A percentile compares a stretch with the other conserved stretches of the same genome.
Evolutionary conservation across 805 yeast species (phyloP).

Genomic region (Candida tibetensis): DNA sequence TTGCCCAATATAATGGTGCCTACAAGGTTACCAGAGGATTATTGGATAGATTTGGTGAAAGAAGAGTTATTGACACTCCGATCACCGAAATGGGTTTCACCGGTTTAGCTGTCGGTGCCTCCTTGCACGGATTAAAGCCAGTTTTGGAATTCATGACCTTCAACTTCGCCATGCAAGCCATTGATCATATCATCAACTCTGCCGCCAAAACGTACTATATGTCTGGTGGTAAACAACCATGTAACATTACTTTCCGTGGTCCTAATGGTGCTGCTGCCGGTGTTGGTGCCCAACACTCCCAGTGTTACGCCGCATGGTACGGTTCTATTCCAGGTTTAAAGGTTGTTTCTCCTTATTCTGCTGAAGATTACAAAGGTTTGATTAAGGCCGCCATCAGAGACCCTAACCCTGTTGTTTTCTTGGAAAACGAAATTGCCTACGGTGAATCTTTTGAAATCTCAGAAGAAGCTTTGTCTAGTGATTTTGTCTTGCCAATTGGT

Average conservation of each 20-base stretch:
- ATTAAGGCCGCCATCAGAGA: slow-evolving; percentile 96
- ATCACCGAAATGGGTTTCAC: slow-evolving; percentile 99
- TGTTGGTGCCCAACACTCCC: slow-evolving; percentile 99
- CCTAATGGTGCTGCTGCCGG: slow-evolving; percentile 99
- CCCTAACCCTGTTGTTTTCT: slow-evolving; percentile 94
- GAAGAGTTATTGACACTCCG: slow-evolving; percentile 93
- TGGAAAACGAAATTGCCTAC: slow-evolving; percentile 93
- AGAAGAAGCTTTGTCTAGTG: slow-evolving; percentile 85
- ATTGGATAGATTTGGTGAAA: slow-evolving; percentile 91
- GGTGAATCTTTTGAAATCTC: slow-evolving; percentile 88
- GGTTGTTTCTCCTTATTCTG: slow-evolving; percentile 91
- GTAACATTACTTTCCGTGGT: slow-evolving; percentile 97
- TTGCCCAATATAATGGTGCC: slow-evolving; percentile 99
- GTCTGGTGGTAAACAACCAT: slow-evolving; percentile 98
- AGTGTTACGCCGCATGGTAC: slow-evolving; percentile 97
- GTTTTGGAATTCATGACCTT: slow-evolving; percentile 98
- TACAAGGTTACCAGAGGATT: slow-evolving; percentile 95
- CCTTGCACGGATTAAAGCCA: slow-evolving; percentile 95
- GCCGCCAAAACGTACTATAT: slow-evolving; percentile 98
- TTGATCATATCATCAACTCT: slow-evolving; percentile 96
- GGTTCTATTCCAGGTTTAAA: slow-evolving; percentile 97
- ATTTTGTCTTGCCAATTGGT: slow-evolving; percentile 89
- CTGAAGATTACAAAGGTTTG: slow-evolving; percentile 95
- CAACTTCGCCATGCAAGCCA: slow-evolving; percentile 99
- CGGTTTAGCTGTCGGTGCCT: slow-evolving; percentile 92